Conservation (phyloP, 345 rosid genomes). For the Clausena lansium region DNA sequence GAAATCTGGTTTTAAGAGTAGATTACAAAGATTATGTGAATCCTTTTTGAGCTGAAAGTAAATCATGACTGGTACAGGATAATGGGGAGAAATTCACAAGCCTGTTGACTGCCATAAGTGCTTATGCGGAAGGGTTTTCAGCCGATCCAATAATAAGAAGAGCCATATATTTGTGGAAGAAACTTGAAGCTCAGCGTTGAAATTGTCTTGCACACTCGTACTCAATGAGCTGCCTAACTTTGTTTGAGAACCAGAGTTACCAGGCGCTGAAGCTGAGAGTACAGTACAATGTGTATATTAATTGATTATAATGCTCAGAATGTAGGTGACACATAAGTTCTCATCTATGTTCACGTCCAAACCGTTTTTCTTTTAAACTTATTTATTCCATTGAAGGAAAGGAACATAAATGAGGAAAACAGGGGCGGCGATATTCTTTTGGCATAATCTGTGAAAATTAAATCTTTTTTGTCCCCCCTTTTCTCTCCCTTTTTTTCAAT, state of each 20-base stretch:
- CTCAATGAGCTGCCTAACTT: background rate
- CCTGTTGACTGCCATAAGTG: constrained; percentile 70
- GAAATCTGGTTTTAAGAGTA: background rate
- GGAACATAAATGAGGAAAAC: too few relatives aligned
- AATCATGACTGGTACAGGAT: constrained; percentile 50
- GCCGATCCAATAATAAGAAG: constrained; percentile 73
- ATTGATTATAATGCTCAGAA: background rate
- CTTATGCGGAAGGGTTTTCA: constrained; percentile 92
- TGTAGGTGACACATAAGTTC: background rate
- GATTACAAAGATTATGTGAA: background rate
- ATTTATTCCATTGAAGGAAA: too few relatives aligned
- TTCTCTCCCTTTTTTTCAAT: too few relatives aligned
- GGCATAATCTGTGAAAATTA: too few relatives aligned
- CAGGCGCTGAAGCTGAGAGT: background rate
- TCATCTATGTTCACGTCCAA: background rate
- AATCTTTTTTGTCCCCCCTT: too few relatives aligned
- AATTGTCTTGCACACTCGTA: background rate
- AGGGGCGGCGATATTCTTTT: too few relatives aligned
- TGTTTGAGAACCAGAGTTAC: background rate
- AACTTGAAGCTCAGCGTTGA: constrained; percentile 32
- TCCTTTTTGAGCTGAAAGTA: background rate
- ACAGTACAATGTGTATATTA: background rate
- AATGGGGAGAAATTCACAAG: constrained; percentile 79
- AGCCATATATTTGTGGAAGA: constrained; percentile 67
- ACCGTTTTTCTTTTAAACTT: background rate